Evolutionary conservation across 352 stramenopile genomes (phyloP), one percentile per base, ranked within the genome.

Genomic region (Phytophthora tentaculata): DNA sequence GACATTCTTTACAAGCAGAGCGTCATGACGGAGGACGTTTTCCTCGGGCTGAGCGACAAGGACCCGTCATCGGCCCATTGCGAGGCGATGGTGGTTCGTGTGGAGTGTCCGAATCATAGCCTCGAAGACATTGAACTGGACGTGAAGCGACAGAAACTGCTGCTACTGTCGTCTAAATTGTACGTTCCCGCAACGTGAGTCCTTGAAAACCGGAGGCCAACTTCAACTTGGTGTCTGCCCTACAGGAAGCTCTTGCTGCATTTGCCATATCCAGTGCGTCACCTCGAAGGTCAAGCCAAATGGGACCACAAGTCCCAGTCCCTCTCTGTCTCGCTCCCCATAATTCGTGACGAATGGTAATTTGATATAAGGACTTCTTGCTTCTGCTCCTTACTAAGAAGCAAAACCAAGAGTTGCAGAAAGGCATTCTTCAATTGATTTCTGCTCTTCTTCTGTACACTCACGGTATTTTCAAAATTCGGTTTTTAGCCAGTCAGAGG

Each of bases 1-100:
- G 88, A 94, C 67, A 83, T 96, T 52, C 61, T 93, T 39, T 95
- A 93, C 77, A 93, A 94, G 73, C 88, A 96, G 69, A 88, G 74
- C 32, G 85, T 96, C 37, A 93, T 92, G 86, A 91, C 86, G 0
- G 88, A 96, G 54, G 86, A 93, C 61, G 80, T 96, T 59, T 96
- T 92, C 39, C 79, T 96, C 23, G 87, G 87, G 1, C 67, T 95
- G 16, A 84, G 83, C 48, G 87, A 95, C 61, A 93, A 94, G 56
- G 88, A 96, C 44, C 87, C 87, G n/a, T 95, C 86, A 17, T 89
- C 80, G 1, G 81, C 84, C 3, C 78, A 92, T 50, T 96, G 88
- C 54, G 83, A 94, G 53, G 84, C 84, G 22, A 91, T 95, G 76
- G 83, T 94, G 37, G 75, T 96, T 55, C 84, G 86, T 23, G 63